Base-by-base conservation (phyloP, 192 early-diverging fungal species). In the Linnemannia exigua region DNA sequence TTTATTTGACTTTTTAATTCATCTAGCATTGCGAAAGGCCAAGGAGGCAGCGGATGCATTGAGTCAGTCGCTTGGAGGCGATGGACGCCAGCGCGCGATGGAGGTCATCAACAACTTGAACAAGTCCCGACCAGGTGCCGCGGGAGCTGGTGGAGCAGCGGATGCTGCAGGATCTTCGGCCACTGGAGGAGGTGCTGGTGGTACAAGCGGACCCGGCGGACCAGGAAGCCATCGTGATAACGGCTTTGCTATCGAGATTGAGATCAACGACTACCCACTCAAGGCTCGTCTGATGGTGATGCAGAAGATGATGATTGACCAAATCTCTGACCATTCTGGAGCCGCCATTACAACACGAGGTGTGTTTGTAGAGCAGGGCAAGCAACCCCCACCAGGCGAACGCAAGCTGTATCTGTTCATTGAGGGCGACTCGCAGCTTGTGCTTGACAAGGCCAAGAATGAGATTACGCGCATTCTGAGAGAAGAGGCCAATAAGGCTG, bases 221-320 rank as follows among this genome's bases (percentile, higher is more conserved):
- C 66, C 75, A 22, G 70, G 79, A 36, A 71, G 88, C 73, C 74
- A 87, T 87, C 77, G 79, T 31, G 84, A 90, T 76, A 73, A 89
- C 84, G 81, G 91, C 9, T 96, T 92, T 89, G 91, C 93, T 7
- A 84, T 90, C 75, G 98, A 99, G 89, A 95, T 99, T 83, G 96
- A 96, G 80, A 99, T 99, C 88, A 99, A 99, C 87, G 98, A 99
- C 88, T 99, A 95, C 81, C 97, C 97, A 46, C 94, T 97, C 81
- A 96, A 96, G 90, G 98, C 99, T 19, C 90, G 99, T 72, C 96
- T 96, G 95, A 95, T 94, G 79, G 98, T 99, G 44, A 99, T 97
- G 12, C 97, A 97, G 88, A 97, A 96, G 89, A 91, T 92, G 90
- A 84, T 80, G 88, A 98, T 99, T 72, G 93, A 94, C 28, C 95